A percentile compares a stretch with the other conserved stretches of the same genome.
These are phyloP conservation scores for Sindora glabra DNA, from an alignment of 306 rosid species.

Conservation along the genomic window DNA sequence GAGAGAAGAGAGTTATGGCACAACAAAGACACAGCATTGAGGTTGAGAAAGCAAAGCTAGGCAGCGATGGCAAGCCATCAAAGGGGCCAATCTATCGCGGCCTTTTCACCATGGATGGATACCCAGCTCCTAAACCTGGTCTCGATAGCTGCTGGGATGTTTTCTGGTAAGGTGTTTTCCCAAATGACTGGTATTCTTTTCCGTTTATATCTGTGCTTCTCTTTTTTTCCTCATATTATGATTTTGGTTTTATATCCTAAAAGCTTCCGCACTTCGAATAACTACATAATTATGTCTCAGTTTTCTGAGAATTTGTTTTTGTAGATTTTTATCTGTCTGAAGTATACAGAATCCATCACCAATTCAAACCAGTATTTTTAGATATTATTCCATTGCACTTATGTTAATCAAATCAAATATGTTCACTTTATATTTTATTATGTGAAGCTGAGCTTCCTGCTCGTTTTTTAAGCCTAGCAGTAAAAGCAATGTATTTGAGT, in stretches of 20 bases:
- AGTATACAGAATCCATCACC: not conserved
- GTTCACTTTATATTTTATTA: not conserved
- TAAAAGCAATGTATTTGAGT: not conserved
- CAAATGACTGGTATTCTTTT: too few species aligned
- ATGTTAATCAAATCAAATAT: not conserved
- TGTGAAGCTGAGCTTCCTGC: not conserved
- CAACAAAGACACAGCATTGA: conserved; percentile 44
- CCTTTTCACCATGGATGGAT: conserved; percentile 73
- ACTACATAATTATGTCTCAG: too few species aligned
- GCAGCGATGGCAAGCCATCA: conserved; percentile 49
- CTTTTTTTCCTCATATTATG: not conserved
- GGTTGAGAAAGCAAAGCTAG: conserved; percentile 60
- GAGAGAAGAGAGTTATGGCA: conserved; percentile 30
- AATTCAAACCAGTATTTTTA: not conserved
- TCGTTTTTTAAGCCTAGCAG: not conserved
- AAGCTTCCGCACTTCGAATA: too few species aligned
- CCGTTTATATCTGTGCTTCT: not conserved
- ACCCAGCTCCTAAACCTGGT: conserved; percentile 56
- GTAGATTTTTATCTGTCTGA: too few species aligned
- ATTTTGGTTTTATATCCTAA: not conserved
- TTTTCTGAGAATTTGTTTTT: not conserved
- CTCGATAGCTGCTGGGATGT: conserved; percentile 90
- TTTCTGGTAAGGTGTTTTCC: conserved; percentile 70
- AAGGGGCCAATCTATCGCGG: conserved; percentile 79
- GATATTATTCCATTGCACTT: not conserved